Percentiles rank a stretch among this genome's conserved stretches.
Conservation (phyloP, 1,139 yeast genomes). For the Pichia cactophila region DNA sequence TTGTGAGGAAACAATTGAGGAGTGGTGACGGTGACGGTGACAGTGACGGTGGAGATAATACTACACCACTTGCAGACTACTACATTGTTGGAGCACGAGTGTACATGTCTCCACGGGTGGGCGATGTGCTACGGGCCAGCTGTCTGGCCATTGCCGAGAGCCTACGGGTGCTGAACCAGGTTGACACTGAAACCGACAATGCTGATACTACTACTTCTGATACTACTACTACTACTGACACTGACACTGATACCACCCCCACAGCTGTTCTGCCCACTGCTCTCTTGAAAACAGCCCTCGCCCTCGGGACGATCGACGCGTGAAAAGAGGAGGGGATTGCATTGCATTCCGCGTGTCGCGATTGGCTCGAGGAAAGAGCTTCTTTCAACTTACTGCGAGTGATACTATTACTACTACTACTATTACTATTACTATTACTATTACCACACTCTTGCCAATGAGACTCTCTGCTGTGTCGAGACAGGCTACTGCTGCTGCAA, state of each 20-base stretch:
- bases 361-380: background rate
- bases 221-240: too few species aligned
- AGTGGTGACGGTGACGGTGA: conserved; percentile 4
- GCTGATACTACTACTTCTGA: too few species aligned
- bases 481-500: conserved; percentile 33
- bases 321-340: too few species aligned
- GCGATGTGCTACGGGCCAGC: background rate
- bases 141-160: background rate
- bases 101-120: conserved; percentile 67
- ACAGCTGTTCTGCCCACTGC: too few species aligned
- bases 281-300: too few species aligned
- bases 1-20: conserved; percentile 74
- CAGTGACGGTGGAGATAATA: background rate
- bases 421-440: background rate
- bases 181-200: background rate
- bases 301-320: background rate
- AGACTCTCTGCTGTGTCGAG: conserved; percentile 34
- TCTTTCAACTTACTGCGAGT: too few species aligned
- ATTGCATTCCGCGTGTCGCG: too few species aligned
- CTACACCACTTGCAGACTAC: conserved; percentile 44
- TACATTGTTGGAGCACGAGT: conserved; percentile 88
- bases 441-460: conserved; percentile 26
- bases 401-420: too few species aligned
- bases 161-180: background rate
- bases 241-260: too few species aligned